These are phyloP conservation scores for Tuber melanosporum DNA, from an alignment of 495 filamentous ascomycete species.

Conservation along the genomic window DNA sequence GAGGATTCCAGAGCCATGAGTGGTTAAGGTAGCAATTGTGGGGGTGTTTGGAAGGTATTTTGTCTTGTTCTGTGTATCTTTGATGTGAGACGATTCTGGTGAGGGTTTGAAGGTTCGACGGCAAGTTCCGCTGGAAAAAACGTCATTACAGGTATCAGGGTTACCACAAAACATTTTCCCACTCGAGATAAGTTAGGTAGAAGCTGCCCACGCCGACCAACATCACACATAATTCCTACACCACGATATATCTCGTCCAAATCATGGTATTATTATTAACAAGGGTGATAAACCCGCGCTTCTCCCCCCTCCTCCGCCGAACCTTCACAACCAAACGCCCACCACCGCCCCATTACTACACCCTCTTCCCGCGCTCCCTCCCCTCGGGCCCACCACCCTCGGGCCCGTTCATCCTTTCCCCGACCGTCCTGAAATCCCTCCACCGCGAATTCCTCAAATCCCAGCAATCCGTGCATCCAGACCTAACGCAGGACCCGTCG, in stretches of 20 bases:
- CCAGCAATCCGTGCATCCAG: constrained; percentile 74
- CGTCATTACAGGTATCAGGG: not conserved
- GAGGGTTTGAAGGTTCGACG: not conserved
- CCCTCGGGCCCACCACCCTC: constrained; percentile 71
- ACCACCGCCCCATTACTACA: constrained; percentile 59
- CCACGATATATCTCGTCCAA: not conserved
- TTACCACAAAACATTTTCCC: not conserved
- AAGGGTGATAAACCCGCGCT: not conserved
- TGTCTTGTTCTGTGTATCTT: not conserved
- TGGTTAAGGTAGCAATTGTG: not conserved
- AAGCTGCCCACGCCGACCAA: not conserved
- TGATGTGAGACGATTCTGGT: not conserved
- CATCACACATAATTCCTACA: not conserved
- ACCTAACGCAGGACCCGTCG: constrained; percentile 56
- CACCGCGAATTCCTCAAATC: constrained; percentile 79
- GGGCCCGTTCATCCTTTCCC: constrained; percentile 68
- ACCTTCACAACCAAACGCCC: constrained; percentile 44
- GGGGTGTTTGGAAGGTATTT: not conserved
- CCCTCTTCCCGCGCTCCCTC: constrained; percentile 77
- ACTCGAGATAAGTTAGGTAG: not conserved
- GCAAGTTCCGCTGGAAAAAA: not conserved
- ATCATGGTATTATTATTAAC: not conserved
- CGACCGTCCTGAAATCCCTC: constrained; percentile 49
- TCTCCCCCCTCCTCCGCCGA: not conserved
- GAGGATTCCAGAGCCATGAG: not conserved